A percentile compares a stretch with the other conserved stretches of the same genome.
Conservation (phyloP, 371 early-diverging fungal genomes). For the Mortierella polycephala region DNA sequence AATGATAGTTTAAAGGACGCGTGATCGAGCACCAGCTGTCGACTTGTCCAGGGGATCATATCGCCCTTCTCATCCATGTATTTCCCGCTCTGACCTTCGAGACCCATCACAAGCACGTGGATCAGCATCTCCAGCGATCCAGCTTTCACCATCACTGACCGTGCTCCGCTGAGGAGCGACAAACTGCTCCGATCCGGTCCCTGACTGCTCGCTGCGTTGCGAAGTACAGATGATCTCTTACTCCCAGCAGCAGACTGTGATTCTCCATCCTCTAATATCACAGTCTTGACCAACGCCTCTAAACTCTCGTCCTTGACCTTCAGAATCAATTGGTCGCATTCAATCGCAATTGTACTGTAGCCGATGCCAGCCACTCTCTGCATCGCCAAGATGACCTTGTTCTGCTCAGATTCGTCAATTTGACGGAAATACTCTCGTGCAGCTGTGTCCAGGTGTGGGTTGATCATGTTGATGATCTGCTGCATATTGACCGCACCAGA, state of each 20-base stretch:
- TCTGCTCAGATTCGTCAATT: slow-evolving; percentile 14
- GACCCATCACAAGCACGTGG: slow-evolving; percentile 64
- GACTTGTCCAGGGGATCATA: slow-evolving; percentile 40
- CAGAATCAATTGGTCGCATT: slow-evolving; percentile 48
- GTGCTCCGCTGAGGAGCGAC: slow-evolving; percentile 11
- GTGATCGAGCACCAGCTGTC: slow-evolving; percentile 58
- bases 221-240: no score
- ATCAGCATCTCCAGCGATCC: slow-evolving; percentile 64
- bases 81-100: slow-evolving; percentile 55
- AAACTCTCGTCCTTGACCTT: slow-evolving; percentile 44
- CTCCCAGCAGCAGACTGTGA: no score
- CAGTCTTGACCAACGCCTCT: slow-evolving; percentile 22
- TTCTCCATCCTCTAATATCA: slow-evolving; percentile 16
- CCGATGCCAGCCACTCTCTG: slow-evolving; percentile 49
- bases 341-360: slow-evolving; percentile 34
- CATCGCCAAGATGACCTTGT: slow-evolving; percentile 41
- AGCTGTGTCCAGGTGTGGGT: slow-evolving; percentile 45
- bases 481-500: slow-evolving; percentile 8
- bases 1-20: slow-evolving; percentile 60
- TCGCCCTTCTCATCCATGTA: slow-evolving; percentile 61
- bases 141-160: slow-evolving; percentile 59
- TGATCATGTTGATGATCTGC: slow-evolving; percentile 43
- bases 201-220: background rate
- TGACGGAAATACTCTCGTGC: slow-evolving; percentile 46
- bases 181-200: slow-evolving; percentile 21